A percentile compares a stretch with the other conserved stretches of the same genome.
Evolutionary conservation across 495 filamentous ascomycete species (phyloP).

Genomic region (Aspergillus panamensis): DNA sequence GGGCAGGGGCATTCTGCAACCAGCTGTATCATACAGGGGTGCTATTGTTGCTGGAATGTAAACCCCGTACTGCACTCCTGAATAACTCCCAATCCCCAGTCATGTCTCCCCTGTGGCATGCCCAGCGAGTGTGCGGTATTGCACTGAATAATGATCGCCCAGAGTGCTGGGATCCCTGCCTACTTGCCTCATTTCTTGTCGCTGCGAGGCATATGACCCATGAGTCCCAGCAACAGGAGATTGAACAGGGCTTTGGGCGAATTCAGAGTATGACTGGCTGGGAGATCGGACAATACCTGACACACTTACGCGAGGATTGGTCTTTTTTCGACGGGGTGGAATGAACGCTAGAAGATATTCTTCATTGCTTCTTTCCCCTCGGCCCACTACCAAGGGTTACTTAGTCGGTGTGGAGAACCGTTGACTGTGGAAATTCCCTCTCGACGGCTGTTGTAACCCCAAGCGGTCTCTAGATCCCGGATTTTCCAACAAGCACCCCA

Average conservation of each 20-base stretch:
- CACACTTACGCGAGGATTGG: conserved; percentile 28
- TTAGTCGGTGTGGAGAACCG: conserved; percentile 4
- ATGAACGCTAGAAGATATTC: neutral
- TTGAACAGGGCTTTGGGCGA: conserved; percentile 27
- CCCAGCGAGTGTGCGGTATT: conserved; percentile 37
- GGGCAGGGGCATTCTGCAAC: conserved; percentile 38
- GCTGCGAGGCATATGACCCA: conserved; percentile 39
- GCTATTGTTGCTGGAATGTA: conserved; percentile 37
- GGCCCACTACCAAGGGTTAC: neutral
- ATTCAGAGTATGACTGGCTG: conserved; percentile 35
- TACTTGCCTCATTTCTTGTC: conserved; percentile 34
- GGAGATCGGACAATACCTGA: conserved; percentile 23
- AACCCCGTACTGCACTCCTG: conserved; percentile 31
- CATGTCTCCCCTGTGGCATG: conserved; percentile 37
- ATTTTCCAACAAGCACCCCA: conserved; percentile 49
- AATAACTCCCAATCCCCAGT: conserved; percentile 19
- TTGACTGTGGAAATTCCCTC: conserved; percentile 9
- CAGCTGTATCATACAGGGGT: conserved; percentile 44
- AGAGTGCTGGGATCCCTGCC: conserved; percentile 37
- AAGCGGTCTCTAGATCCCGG: conserved; percentile 41
- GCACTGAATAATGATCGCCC: conserved; percentile 36
- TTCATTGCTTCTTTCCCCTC: neutral
- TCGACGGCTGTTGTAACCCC: conserved; percentile 36
- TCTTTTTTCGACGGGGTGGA: conserved; percentile 25
- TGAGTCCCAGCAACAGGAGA: conserved; percentile 33